Conservation (phyloP, 2,329 filamentous ascomycete species). For the Trichophyton rubrum region DNA sequence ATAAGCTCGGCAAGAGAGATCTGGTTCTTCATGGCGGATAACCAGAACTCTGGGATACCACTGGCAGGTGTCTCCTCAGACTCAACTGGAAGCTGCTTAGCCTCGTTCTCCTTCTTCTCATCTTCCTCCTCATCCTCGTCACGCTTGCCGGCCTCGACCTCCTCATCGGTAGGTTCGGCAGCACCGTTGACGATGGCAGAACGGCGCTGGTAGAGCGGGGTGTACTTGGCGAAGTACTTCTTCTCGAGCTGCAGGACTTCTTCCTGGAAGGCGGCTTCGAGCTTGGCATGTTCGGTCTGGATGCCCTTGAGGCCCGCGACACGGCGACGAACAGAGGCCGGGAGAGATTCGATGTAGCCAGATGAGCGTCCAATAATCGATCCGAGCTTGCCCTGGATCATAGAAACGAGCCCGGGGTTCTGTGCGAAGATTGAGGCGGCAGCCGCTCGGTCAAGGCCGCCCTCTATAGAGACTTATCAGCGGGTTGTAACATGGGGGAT, state of each 20-base stretch:
- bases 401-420: conserved; percentile 85
- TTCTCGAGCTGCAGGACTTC: conserved; percentile 97
- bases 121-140: conserved; percentile 51
- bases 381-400: conserved; percentile 95
- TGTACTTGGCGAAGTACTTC: conserved; percentile 99
- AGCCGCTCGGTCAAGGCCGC: conserved; percentile 72
- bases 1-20: conserved; percentile 96
- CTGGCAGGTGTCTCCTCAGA: conserved; percentile 40
- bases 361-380: conserved; percentile 89
- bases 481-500: background rate
- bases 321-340: conserved; percentile 75
- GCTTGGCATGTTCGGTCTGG: conserved; percentile 96
- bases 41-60: conserved; percentile 98
- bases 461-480: conserved; percentile 48
- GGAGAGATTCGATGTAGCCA: conserved; percentile 94
- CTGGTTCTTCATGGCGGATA: conserved; percentile 99
- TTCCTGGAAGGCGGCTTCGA: conserved; percentile 97
- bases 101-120: conserved; percentile 47
- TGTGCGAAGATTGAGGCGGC: conserved; percentile 90
- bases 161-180: conserved; percentile 71
- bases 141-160: conserved; percentile 76
- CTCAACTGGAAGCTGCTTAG: conserved; percentile 32
- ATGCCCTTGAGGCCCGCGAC: conserved; percentile 94
- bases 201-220: conserved; percentile 91
- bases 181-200: conserved; percentile 81